Percentiles rank a stretch among this genome's conserved stretches.
These are phyloP conservation scores for Priceomyces fermenticarens DNA, from an alignment of 805 yeast genomes.

Conservation along the genomic window DNA sequence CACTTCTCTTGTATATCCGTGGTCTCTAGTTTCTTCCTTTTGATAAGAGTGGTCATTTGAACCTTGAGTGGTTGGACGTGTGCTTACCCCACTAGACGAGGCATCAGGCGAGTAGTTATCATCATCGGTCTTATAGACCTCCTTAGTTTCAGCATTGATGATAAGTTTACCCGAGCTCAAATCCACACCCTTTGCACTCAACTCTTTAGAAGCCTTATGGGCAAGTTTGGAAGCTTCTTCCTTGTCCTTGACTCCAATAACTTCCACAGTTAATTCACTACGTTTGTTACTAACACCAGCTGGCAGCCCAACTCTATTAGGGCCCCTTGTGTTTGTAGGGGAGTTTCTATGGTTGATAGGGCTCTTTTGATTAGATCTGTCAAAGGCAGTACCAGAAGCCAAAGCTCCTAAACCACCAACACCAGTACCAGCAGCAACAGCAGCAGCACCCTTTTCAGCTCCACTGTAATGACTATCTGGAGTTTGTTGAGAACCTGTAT, in stretches of 20 bases:
- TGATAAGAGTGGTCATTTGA: too few relatives aligned
- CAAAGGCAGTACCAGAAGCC: slow-evolving; percentile 1
- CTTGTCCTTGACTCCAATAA: slow-evolving; percentile 31
- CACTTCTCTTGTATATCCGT: too few relatives aligned
- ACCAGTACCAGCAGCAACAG: slow-evolving; percentile 9
- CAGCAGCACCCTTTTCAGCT: slow-evolving; percentile 3
- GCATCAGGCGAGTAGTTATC: not conserved
- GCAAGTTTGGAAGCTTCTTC: slow-evolving; percentile 29
- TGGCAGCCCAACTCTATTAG: not conserved
- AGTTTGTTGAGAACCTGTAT: too few relatives aligned
- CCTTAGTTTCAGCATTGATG: slow-evolving; percentile 31
- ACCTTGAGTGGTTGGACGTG: too few relatives aligned
- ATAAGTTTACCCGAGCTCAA: slow-evolving; percentile 31
- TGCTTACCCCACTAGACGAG: not conserved
- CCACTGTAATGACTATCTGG: not conserved
- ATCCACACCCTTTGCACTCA: slow-evolving; percentile 30
- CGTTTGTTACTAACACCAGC: not conserved
- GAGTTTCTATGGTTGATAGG: slow-evolving; percentile 1
- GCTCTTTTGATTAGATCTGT: not conserved
- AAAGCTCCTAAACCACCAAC: slow-evolving; percentile 5
- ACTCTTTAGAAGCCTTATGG: slow-evolving; percentile 26
- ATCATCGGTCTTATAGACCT: slow-evolving; percentile 22
- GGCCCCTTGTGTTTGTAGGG: too few relatives aligned
- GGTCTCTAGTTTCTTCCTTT: too few relatives aligned
- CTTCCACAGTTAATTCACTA: slow-evolving; percentile 22